Percentiles rank a stretch among this genome's conserved stretches.
Evolutionary conservation across 805 yeast species (phyloP).

Genomic region (Ogataea chonburiensis): DNA sequence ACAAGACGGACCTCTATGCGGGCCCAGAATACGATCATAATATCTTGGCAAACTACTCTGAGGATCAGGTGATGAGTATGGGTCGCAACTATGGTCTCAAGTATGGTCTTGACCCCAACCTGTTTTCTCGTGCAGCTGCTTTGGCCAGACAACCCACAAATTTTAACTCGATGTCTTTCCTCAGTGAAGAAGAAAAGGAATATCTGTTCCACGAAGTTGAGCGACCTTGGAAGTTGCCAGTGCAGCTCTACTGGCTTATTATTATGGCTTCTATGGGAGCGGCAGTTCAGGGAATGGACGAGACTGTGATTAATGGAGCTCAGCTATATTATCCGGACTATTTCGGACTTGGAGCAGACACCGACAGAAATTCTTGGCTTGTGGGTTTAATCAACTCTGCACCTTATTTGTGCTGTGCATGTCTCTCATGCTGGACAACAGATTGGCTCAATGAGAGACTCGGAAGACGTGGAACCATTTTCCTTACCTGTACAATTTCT

Average conservation of each 20-base stretch:
- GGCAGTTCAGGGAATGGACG: slow-evolving; percentile 80
- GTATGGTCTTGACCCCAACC: slow-evolving; percentile 53
- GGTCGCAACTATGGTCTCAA: slow-evolving; percentile 63
- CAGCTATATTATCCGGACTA: slow-evolving; percentile 55
- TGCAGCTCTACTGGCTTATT: slow-evolving; percentile 52
- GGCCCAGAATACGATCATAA: slow-evolving; percentile 35
- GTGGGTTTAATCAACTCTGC: slow-evolving; percentile 67
- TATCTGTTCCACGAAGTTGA: slow-evolving; percentile 46
- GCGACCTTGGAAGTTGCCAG: slow-evolving; percentile 46
- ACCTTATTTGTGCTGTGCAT: slow-evolving; percentile 65
- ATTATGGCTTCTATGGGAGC: slow-evolving; percentile 75
- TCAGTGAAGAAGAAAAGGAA: slow-evolving; percentile 54
- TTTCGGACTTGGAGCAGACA: slow-evolving; percentile 49
- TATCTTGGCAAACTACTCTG: slow-evolving; percentile 55
- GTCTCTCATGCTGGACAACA: slow-evolving; percentile 61
- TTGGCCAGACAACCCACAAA: slow-evolving; percentile 60
- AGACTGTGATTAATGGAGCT: slow-evolving; percentile 74
- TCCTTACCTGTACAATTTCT: slow-evolving; percentile 59
- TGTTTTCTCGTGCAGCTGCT: slow-evolving; percentile 66
- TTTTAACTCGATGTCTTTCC: slow-evolving; percentile 55
- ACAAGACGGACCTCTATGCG: slow-evolving; percentile 10
- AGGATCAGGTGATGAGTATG: slow-evolving; percentile 65
- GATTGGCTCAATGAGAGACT: slow-evolving; percentile 54
- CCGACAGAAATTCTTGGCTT: slow-evolving; percentile 52
- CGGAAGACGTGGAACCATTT: slow-evolving; percentile 68